Conservation (phyloP, 768 basidiomycete genomes). For the Agrocybe pediades region DNA sequence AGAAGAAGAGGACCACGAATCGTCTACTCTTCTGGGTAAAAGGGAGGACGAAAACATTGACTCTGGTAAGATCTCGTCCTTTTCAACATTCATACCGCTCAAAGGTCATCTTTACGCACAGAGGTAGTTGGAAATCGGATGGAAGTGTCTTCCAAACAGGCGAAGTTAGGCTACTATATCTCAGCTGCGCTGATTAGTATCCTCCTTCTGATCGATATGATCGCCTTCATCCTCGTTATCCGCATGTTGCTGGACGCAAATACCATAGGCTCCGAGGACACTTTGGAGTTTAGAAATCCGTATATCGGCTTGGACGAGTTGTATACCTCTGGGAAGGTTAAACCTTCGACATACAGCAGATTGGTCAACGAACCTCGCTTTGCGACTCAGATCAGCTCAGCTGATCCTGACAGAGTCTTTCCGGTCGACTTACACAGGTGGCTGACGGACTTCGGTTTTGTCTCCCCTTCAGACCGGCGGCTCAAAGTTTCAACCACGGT, state of each 20-base stretch:
- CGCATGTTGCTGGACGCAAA: conserved; percentile 15
- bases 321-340: conserved; percentile 15
- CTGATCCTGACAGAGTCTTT: conserved; percentile 20
- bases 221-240: conserved; percentile 21
- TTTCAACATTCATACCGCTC: no score
- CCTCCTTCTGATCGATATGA: conserved; percentile 25
- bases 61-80: no score
- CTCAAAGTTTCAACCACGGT: conserved; percentile 23
- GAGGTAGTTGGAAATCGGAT: no score
- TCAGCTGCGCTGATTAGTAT: conserved; percentile 12
- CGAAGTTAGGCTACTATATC: no score
- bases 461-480: conserved; percentile 28
- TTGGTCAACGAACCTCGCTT: conserved; percentile 26
- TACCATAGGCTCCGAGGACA: conserved; percentile 6
- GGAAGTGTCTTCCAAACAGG: no score
- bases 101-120: no score
- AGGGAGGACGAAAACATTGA: no score
- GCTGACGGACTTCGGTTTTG: conserved; percentile 27
- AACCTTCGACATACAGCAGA: conserved; percentile 16
- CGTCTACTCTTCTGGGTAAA: no score
- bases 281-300: conserved; percentile 26
- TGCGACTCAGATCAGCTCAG: conserved; percentile 24
- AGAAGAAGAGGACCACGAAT: no score
- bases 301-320: conserved; percentile 28
- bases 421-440: conserved; percentile 27